A percentile compares a stretch with the other conserved stretches of the same genome.
phyloP scores from a whole-genome alignment of 331 rosid species.

The Rosa hybrid region DNA sequence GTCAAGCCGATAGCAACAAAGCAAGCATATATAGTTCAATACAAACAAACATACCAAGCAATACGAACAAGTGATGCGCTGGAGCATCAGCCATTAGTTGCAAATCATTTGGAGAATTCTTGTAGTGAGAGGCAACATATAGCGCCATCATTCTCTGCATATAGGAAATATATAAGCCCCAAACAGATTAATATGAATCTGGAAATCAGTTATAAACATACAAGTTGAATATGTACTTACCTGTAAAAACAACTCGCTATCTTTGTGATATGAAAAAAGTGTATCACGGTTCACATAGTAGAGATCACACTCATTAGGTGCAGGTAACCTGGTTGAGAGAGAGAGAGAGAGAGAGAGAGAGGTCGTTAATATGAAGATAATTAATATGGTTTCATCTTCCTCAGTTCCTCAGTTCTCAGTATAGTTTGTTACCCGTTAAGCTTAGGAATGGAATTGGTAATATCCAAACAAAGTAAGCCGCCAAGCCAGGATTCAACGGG shows the following conservation, averaged over 20 bases:
- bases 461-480: constrained; percentile 85
- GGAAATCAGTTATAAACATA: constrained; percentile 22
- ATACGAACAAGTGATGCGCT: constrained; percentile 91
- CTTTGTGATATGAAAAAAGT: constrained; percentile 88
- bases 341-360: neutral
- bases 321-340: constrained; percentile 63
- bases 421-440: constrained; percentile 61
- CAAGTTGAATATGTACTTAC: constrained; percentile 38
- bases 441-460: constrained; percentile 64
- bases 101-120: constrained; percentile 95
- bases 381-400: constrained; percentile 20
- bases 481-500: constrained; percentile 92
- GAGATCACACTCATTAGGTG: constrained; percentile 78
- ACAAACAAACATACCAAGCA: constrained; percentile 68
- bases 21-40: constrained; percentile 9
- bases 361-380: constrained; percentile 21
- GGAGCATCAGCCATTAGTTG: constrained; percentile 99
- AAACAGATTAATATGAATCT: constrained; percentile 23
- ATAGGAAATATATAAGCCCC: constrained; percentile 29
- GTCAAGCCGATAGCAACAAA: constrained; percentile 15
- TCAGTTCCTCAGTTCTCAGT: neutral
- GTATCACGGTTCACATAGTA: constrained; percentile 96
- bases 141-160: constrained; percentile 98
- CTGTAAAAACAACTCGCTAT: constrained; percentile 93
- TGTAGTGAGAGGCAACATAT: constrained; percentile 96